Conservation (phyloP, 192 early-diverging fungal species). For the Cladochytrium replicatum region DNA sequence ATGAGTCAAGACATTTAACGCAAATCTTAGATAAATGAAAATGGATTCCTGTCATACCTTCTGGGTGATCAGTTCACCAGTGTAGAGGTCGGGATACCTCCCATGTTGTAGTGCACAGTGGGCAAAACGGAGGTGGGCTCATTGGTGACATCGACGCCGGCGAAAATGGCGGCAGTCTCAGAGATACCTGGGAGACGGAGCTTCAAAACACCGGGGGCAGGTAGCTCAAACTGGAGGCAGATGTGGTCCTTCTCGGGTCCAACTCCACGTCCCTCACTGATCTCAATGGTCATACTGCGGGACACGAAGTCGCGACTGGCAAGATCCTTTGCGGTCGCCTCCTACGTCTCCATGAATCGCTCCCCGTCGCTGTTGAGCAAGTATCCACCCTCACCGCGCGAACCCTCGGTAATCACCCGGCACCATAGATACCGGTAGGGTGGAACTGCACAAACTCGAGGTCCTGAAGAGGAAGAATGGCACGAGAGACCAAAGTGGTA, state of each 20-base stretch:
- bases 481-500: slow-evolving; percentile 96
- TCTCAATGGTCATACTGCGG: slow-evolving; percentile 96
- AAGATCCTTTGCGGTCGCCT: slow-evolving; percentile 95
- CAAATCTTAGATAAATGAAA: too few species aligned
- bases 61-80: slow-evolving; percentile 81
- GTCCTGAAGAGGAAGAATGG: slow-evolving; percentile 93
- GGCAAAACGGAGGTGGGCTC: slow-evolving; percentile 97
- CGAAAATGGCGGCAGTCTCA: slow-evolving; percentile 96
- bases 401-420: slow-evolving; percentile 95
- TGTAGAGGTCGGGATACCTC: slow-evolving; percentile 96
- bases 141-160: slow-evolving; percentile 98
- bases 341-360: slow-evolving; percentile 99
- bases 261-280: slow-evolving; percentile 93
- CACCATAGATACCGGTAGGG: slow-evolving; percentile 97
- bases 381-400: slow-evolving; percentile 96
- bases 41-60: too few species aligned
- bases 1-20: too few species aligned
- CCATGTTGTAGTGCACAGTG: slow-evolving; percentile 99
- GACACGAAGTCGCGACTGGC: slow-evolving; percentile 99
- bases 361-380: slow-evolving; percentile 93
- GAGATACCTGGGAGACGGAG: slow-evolving; percentile 96
- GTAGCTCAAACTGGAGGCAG: slow-evolving; percentile 88
- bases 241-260: slow-evolving; percentile 94
- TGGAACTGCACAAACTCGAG: slow-evolving; percentile 99
- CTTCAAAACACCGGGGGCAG: slow-evolving; percentile 76